A percentile compares a stretch with the other conserved stretches of the same genome.
Conservation (phyloP, 2,329 filamentous ascomycete genomes). For the Colletotrichum costaricense region DNA sequence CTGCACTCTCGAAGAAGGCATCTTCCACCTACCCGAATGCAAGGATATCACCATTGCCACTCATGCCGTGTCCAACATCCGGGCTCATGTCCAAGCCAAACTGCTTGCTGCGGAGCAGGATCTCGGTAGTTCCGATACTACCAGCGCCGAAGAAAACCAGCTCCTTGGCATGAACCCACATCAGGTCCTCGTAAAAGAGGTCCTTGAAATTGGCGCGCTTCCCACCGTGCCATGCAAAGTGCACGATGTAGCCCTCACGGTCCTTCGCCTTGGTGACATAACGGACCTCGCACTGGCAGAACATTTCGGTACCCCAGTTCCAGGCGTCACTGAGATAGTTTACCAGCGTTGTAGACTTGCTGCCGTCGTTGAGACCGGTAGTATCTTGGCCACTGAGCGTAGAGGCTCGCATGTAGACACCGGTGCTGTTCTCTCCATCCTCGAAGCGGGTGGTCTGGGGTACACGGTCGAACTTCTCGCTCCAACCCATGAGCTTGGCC, state of each 20-base stretch:
- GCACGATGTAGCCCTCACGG: constrained; percentile 70
- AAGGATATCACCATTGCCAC: constrained; percentile 76
- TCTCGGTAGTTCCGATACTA: constrained; percentile 73
- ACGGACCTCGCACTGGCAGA: constrained; percentile 75
- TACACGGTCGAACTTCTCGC: constrained; percentile 65
- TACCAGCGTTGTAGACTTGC: constrained; percentile 73
- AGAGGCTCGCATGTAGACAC: constrained; percentile 71
- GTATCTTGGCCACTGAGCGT: constrained; percentile 70
- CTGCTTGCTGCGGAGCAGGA: constrained; percentile 69
- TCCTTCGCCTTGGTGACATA: constrained; percentile 65
- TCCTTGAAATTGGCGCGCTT: constrained; percentile 65
- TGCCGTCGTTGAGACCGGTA: constrained; percentile 75
- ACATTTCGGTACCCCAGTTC: constrained; percentile 79
- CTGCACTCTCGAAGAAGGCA: too few relatives aligned
- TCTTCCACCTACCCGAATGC: constrained; percentile 64
- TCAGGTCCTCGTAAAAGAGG: constrained; percentile 67
- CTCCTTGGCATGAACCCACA: constrained; percentile 75
- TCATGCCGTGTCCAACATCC: constrained; percentile 68
- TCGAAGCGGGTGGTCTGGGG: constrained; percentile 73
- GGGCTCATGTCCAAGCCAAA: constrained; percentile 69
- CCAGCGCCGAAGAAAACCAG: constrained; percentile 77
- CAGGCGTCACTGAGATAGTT: constrained; percentile 77
- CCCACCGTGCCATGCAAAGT: constrained; percentile 72
- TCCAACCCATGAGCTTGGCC: constrained; percentile 61
- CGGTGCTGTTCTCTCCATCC: constrained; percentile 69